Percentiles rank a stretch among this genome's conserved stretches.
Conservation (phyloP, 495 filamentous ascomycete species). For the Sordaria brevicollis region DNA sequence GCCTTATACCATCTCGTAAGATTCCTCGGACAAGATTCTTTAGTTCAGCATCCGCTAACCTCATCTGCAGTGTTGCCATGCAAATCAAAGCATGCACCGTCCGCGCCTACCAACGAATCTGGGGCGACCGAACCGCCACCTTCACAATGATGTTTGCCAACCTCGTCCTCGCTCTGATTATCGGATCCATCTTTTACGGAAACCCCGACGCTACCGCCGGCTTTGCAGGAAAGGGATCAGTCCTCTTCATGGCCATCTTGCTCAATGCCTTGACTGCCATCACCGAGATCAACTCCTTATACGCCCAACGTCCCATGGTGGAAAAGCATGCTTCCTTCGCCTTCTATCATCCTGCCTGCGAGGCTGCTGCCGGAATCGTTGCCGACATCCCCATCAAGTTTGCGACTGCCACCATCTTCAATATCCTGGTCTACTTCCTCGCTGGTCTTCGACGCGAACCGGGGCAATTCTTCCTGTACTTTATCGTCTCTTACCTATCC, state of each 20-base stretch:
- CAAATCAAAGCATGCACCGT: constrained; percentile 46
- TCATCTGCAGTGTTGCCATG: constrained; percentile 31
- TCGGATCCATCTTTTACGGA: constrained; percentile 38
- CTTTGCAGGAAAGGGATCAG: constrained; percentile 46
- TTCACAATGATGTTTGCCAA: constrained; percentile 14
- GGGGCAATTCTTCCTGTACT: constrained; percentile 53
- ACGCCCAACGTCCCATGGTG: constrained; percentile 51
- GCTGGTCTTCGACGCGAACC: constrained; percentile 41
- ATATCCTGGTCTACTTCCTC: constrained; percentile 50
- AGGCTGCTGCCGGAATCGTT: constrained; percentile 48
- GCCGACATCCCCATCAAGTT: constrained; percentile 50
- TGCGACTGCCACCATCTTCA: constrained; percentile 38
- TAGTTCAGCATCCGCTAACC: not conserved
- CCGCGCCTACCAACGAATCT: constrained; percentile 38
- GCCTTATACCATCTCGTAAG: constrained; percentile 38
- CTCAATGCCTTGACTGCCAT: constrained; percentile 42
- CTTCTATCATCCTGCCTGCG: constrained; percentile 55
- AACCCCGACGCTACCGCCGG: constrained; percentile 30
- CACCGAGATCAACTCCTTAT: constrained; percentile 52
- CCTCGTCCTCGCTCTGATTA: constrained; percentile 36
- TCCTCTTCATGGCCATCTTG: constrained; percentile 45
- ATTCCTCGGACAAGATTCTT: not conserved
- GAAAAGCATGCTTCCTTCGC: constrained; percentile 56
- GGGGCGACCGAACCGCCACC: constrained; percentile 23
- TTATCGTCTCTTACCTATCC: constrained; percentile 43